A percentile compares a stretch with the other conserved stretches of the same genome.
These are phyloP conservation scores for Pugionium dolabratum DNA, from an alignment of 345 rosid species.

Conservation along the genomic window DNA sequence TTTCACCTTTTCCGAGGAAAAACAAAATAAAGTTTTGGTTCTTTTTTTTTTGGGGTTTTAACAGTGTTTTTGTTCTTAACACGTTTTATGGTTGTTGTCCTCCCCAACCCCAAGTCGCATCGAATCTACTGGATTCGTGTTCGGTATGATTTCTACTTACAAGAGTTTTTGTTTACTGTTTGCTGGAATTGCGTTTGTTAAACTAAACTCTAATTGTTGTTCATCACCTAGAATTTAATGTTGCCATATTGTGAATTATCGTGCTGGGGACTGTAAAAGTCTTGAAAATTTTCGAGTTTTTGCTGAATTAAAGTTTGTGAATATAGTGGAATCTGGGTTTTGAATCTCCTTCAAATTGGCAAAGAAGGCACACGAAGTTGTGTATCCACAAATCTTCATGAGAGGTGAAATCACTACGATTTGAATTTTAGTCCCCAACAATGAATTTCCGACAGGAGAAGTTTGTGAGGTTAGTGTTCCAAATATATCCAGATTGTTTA, in stretches of 20 bases:
- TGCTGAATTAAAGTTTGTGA: background rate
- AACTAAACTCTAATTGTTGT: background rate
- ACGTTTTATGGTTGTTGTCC: too few species aligned
- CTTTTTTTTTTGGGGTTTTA: too few species aligned
- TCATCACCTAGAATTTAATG: background rate
- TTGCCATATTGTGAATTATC: background rate
- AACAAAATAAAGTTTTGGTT: too few species aligned
- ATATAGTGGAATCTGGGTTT: constrained; percentile 5
- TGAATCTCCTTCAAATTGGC: background rate
- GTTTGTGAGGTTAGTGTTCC: constrained; percentile 50
- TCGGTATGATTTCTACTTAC: constrained; percentile 19
- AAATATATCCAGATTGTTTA: background rate
- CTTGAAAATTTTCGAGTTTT: background rate
- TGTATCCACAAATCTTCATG: constrained; percentile 12
- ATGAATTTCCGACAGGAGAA: constrained; percentile 58
- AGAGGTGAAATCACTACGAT: constrained; percentile 5
- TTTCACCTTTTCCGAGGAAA: too few species aligned
- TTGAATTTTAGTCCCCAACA: background rate
- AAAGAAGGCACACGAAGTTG: too few species aligned
- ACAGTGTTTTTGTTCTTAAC: too few species aligned
- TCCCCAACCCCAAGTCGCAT: too few species aligned
- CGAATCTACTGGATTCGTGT: background rate
- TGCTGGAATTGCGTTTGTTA: background rate
- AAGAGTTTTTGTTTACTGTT: background rate
- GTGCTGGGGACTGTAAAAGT: background rate